Evolutionary conservation across 306 rosid species (phyloP).

Genomic region (Cucurbita moschata): DNA sequence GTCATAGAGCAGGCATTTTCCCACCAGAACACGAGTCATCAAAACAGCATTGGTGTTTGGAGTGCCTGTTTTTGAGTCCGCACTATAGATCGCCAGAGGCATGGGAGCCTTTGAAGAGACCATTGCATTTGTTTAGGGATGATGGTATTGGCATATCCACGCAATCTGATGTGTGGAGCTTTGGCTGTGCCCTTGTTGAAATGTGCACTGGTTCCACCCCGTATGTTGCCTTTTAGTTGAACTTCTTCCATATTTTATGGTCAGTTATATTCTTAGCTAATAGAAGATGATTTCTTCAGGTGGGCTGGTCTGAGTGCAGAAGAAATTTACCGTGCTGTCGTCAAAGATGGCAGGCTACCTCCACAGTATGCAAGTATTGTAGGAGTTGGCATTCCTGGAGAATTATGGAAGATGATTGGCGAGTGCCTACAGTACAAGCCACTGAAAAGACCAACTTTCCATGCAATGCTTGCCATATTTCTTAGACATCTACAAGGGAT

Average conservation of each 20-base stretch:
- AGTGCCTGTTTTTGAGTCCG: slow-evolving; percentile 91
- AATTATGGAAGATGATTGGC: slow-evolving; percentile 98
- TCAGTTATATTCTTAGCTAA: slow-evolving; percentile 7
- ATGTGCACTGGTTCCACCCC: slow-evolving; percentile 99
- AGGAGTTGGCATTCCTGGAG: slow-evolving; percentile 98
- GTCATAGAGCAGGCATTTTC: slow-evolving; percentile 58
- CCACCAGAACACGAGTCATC: slow-evolving; percentile 62
- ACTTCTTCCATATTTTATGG: not conserved
- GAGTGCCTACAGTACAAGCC: slow-evolving; percentile 97
- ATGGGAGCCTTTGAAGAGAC: slow-evolving; percentile 93
- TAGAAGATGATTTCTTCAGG: slow-evolving; percentile 33
- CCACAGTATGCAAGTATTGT: slow-evolving; percentile 97
- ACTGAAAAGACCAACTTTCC: slow-evolving; percentile 77
- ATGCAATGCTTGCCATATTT: slow-evolving; percentile 74
- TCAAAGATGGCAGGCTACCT: slow-evolving; percentile 73
- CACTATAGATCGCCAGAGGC: slow-evolving; percentile 99
- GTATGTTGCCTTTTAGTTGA: slow-evolving; percentile 44
- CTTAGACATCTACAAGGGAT: slow-evolving; percentile 95
- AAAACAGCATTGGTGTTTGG: slow-evolving; percentile 90
- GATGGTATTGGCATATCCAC: slow-evolving; percentile 91
- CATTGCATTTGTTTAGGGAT: slow-evolving; percentile 82
- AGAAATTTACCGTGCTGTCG: slow-evolving; percentile 78
- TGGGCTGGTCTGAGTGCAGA: slow-evolving; percentile 93
- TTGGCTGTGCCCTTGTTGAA: slow-evolving; percentile 98
- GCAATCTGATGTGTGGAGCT: slow-evolving; percentile 99